phyloP scores from a whole-genome alignment of 148 eudicot genomes.

The Rhododendron ovatum region DNA sequence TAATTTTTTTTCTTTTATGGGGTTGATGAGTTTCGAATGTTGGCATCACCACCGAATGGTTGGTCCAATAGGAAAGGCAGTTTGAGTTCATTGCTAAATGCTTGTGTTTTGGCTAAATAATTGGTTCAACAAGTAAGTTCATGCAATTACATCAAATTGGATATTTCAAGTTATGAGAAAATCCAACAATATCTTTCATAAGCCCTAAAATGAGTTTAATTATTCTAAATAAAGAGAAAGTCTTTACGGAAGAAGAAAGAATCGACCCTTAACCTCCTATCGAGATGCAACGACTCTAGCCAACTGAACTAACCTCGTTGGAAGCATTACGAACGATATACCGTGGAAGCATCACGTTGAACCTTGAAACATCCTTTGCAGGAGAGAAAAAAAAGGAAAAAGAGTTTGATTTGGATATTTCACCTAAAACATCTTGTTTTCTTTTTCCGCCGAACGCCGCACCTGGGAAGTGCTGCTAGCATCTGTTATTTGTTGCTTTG shows the following conservation, averaged over 20 bases:
- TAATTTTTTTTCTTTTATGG: not conserved
- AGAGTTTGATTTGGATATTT: not conserved
- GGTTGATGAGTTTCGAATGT: not conserved
- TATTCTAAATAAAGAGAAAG: too few relatives aligned
- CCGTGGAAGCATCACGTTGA: not conserved
- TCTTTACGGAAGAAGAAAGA: too few relatives aligned
- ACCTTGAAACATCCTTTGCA: not conserved
- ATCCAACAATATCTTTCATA: too few relatives aligned
- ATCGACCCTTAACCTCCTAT: too few relatives aligned
- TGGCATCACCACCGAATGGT: not conserved
- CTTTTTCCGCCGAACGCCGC: slow-evolving; percentile 97
- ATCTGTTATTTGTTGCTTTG: slow-evolving; percentile 33
- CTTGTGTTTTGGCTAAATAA: not conserved
- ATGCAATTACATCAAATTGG: too few relatives aligned
- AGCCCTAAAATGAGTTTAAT: too few relatives aligned
- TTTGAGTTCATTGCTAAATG: not conserved
- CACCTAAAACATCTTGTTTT: not conserved
- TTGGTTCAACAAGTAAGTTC: too few relatives aligned
- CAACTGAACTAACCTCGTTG: not conserved
- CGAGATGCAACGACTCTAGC: too few relatives aligned
- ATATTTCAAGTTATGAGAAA: too few relatives aligned
- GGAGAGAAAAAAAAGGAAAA: not conserved
- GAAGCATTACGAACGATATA: too few relatives aligned
- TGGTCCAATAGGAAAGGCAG: not conserved
- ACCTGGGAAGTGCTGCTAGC: slow-evolving; percentile 57